phyloP scores from a whole-genome alignment of 2,329 filamentous ascomycete genomes.

The Ophiostoma ips region DNA sequence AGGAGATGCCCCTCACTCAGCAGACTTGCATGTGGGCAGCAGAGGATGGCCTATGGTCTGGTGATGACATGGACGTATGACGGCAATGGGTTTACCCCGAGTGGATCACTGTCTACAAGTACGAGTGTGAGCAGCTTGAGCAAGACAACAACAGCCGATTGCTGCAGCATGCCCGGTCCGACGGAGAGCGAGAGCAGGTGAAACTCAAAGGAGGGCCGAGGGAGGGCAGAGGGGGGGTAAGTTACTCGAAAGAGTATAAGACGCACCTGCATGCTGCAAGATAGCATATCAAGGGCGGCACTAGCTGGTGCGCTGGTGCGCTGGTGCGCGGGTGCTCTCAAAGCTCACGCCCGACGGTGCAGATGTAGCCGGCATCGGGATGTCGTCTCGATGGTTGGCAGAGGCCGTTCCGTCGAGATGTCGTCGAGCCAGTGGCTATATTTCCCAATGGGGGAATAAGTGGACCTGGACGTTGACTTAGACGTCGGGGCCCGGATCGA shows the following conservation, averaged over 20 bases:
- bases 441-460: not conserved
- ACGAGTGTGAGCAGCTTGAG: not conserved
- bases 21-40: not conserved
- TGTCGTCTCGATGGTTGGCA: not conserved
- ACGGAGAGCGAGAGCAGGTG: too few relatives aligned
- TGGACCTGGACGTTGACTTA: not conserved
- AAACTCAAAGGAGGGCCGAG: not conserved
- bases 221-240: not conserved
- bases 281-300: not conserved
- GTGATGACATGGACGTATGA: not conserved
- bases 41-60: not conserved
- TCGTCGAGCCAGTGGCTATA: conserved; percentile 1
- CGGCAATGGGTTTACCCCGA: too few relatives aligned
- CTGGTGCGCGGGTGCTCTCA: not conserved
- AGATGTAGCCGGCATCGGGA: too few relatives aligned
- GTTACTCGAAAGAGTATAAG: conserved; percentile 2
- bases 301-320: not conserved
- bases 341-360: too few relatives aligned
- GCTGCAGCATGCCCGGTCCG: too few relatives aligned
- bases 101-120: too few relatives aligned
- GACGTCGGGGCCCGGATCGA: not conserved
- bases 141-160: too few relatives aligned
- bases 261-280: conserved; percentile 1
- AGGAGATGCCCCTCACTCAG: not conserved
- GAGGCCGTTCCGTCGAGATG: not conserved